These are phyloP conservation scores for Sporothrix curviconia DNA, from an alignment of 2,329 filamentous ascomycete genomes.

Conservation along the genomic window DNA sequence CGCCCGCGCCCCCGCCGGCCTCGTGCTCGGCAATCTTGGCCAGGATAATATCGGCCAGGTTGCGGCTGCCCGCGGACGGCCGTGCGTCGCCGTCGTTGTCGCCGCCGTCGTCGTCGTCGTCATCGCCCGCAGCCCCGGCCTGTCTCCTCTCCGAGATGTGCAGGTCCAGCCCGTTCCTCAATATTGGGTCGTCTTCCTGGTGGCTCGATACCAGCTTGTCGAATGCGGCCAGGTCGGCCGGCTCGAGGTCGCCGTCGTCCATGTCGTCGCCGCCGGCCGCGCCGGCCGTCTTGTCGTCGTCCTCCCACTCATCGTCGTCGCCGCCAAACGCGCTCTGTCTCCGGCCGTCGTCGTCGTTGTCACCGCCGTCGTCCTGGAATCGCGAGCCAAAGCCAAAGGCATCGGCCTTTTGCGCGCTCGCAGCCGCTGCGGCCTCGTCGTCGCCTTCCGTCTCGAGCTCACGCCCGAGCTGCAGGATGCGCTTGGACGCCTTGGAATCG, in stretches of 20 bases:
- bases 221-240: conserved; percentile 82
- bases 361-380: conserved; percentile 59
- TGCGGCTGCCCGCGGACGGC: conserved; percentile 43
- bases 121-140: conserved; percentile 24
- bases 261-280: conserved; percentile 65
- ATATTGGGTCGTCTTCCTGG: conserved; percentile 64
- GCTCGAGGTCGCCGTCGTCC: conserved; percentile 76
- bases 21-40: conserved; percentile 92
- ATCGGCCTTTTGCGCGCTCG: conserved; percentile 39
- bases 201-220: conserved; percentile 76
- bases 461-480: conserved; percentile 83
- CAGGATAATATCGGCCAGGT: conserved; percentile 86
- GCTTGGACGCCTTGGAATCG: conserved; percentile 79
- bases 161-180: conserved; percentile 46
- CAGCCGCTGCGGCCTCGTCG: conserved; percentile 3
- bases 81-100: background rate
- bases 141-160: conserved; percentile 11
- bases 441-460: conserved; percentile 77
- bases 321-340: conserved; percentile 37
- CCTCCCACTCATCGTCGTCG: conserved; percentile 64
- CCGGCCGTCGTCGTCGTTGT: conserved; percentile 49
- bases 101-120: conserved; percentile 35
- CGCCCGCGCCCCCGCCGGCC: conserved; percentile 34
- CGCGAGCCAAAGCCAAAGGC: conserved; percentile 77
- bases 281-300: conserved; percentile 66